Evolutionary conservation across 345 rosid genomes (phyloP).

Genomic region (Barbarea vulgaris): DNA sequence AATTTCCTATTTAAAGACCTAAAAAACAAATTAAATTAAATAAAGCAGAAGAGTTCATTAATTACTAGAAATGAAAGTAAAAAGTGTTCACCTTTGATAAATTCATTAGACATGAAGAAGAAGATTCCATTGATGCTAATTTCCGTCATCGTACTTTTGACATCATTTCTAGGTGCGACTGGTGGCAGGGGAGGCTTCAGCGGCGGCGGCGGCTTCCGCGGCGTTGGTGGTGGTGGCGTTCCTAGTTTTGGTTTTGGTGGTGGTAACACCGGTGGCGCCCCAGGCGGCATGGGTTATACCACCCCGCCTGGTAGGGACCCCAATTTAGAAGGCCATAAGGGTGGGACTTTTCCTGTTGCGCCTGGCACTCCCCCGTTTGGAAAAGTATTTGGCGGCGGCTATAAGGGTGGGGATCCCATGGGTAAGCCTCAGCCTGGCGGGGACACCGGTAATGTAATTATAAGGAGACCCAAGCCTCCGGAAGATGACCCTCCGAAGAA

Average conservation of each 20-base stretch:
- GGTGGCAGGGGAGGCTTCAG: background rate
- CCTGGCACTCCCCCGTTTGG: too few relatives aligned
- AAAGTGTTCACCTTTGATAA: background rate
- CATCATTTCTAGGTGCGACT: constrained; percentile 4
- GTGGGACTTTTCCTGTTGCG: too few relatives aligned
- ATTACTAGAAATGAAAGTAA: background rate
- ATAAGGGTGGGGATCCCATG: background rate
- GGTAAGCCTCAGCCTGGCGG: background rate
- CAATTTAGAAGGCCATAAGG: too few relatives aligned
- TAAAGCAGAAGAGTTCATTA: background rate
- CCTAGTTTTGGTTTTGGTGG: too few relatives aligned
- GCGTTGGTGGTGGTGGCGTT: background rate
- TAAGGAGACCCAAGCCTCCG: background rate
- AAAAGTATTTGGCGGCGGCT: background rate
- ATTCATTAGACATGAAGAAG: constrained; percentile 20
- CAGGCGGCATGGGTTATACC: too few relatives aligned
- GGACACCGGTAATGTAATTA: background rate
- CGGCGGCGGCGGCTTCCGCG: background rate
- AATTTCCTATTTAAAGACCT: background rate
- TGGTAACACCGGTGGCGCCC: too few relatives aligned
- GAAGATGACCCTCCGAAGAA: background rate
- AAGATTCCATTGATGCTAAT: constrained; percentile 1
- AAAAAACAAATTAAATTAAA: background rate
- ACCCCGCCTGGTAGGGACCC: background rate
- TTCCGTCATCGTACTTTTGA: background rate